Evolutionary conservation across 805 yeast genomes (phyloP).

Genomic region (Candida ovalis): DNA sequence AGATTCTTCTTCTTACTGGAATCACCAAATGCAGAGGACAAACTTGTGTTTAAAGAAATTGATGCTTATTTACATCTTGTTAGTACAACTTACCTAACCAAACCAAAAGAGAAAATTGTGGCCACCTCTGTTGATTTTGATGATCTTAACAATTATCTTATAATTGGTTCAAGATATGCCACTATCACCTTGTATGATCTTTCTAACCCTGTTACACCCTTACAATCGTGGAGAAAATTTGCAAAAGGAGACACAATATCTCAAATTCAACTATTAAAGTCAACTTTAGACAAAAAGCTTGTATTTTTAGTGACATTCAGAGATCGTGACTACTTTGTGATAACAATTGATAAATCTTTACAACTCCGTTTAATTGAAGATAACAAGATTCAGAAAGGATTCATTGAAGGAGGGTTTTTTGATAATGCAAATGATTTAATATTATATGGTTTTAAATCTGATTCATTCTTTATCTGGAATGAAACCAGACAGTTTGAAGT

Average conservation of each 20-base stretch:
- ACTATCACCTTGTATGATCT: slow-evolving; percentile 56
- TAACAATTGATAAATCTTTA: slow-evolving; percentile 22
- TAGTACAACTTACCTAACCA: slow-evolving; percentile 10
- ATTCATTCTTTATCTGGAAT: slow-evolving; percentile 75
- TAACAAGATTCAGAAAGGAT: slow-evolving; percentile 70
- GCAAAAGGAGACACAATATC: slow-evolving; percentile 69
- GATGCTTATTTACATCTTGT: slow-evolving; percentile 25
- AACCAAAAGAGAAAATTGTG: slow-evolving; percentile 40
- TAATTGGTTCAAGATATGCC: slow-evolving; percentile 72
- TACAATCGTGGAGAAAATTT: slow-evolving; percentile 41
- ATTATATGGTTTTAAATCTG: slow-evolving; percentile 80
- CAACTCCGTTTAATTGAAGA: slow-evolving; percentile 25
- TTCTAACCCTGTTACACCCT: slow-evolving; percentile 16
- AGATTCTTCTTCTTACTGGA: slow-evolving; percentile 46
- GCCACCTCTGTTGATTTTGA: slow-evolving; percentile 55
- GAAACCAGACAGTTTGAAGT: slow-evolving; percentile 73
- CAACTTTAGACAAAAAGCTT: slow-evolving; percentile 10
- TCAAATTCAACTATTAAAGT: slow-evolving; percentile 40
- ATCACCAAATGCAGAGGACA: slow-evolving; percentile 63
- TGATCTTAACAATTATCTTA: slow-evolving; percentile 34
- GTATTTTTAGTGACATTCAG: slow-evolving; percentile 49
- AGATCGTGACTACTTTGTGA: slow-evolving; percentile 60
- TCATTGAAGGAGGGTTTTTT: slow-evolving; percentile 69
- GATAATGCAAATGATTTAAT: slow-evolving; percentile 44
- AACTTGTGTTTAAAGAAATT: slow-evolving; percentile 42